Base-by-base conservation (phyloP, 345 rosid genomes). In the Salix caprea region DNA sequence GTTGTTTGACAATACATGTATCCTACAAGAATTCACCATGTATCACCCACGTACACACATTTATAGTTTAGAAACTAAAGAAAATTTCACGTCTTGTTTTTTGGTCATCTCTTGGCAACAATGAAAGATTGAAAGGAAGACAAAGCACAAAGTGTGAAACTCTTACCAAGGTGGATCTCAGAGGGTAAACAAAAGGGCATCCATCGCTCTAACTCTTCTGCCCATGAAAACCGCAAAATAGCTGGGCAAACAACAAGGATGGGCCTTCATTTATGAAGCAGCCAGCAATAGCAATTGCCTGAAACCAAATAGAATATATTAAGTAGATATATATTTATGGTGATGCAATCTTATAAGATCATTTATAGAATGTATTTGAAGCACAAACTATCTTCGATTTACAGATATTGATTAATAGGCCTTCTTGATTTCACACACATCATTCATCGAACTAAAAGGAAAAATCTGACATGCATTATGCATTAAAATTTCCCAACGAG, bases 131-230 rank as follows among this genome's bases (percentile, higher is more conserved):
- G n/a, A 6, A 80, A 70, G 21, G 36, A 52, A 7, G 37, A 11
- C 2, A 44, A 13, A 70, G 23, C 56, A n/a, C 24, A 37, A 73
- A 48, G 52, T 30, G n/a, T 36, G 54, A 76, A 67, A 52, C 37
- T 23, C 0, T 76, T 89, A 93, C 99, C 97, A 46, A 95, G 92
- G 86, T 95, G 99, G 78, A 92, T 86, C 78, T 93, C 97, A 36
- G 94, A 86, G 74, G 99, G 99, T 82, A 93, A 86, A 85, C 92
- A 93, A 84, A 28, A 83, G 70, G 97, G 93, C 82, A 95, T 86
- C 99, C 99, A 95, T 71, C 91, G 92, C 84, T 95, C 99, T 82
- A 95, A 74, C 80, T 95, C 97, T 82, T 95, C 97, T 44, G 97
- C 99, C 97, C 99, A 95, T 15, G 95, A 83, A 81, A 80, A 90